These are phyloP conservation scores for Ustilago shanxiensis DNA, from an alignment of 1,284 basidiomycete genomes.

Conservation along the genomic window DNA sequence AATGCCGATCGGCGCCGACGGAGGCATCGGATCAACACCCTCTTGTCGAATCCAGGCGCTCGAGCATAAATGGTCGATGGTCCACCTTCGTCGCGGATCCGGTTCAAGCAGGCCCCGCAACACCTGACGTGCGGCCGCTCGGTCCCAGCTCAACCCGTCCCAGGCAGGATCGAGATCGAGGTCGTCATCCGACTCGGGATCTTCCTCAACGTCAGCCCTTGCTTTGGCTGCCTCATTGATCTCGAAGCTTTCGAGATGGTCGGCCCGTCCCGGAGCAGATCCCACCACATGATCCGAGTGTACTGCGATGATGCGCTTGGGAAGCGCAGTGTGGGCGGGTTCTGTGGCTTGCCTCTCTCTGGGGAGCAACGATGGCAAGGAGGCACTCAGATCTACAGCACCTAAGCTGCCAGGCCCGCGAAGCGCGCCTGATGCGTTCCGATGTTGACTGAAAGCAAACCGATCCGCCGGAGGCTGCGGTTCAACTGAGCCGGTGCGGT, in stretches of 20 bases:
- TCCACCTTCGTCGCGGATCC: slow-evolving; percentile 63
- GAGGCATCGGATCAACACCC: background rate
- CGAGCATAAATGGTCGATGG: slow-evolving; percentile 41
- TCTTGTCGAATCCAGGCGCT: slow-evolving; percentile 47
- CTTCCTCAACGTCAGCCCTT: slow-evolving; percentile 48
- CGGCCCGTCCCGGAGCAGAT: slow-evolving; percentile 50
- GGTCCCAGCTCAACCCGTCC: slow-evolving; percentile 58
- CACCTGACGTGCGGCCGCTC: slow-evolving; percentile 54
- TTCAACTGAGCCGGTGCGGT: slow-evolving; percentile 23
- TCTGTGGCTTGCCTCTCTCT: slow-evolving; percentile 34
- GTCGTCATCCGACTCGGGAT: slow-evolving; percentile 60
- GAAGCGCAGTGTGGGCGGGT: slow-evolving; percentile 10
- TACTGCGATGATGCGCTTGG: slow-evolving; percentile 15
- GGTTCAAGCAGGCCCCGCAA: slow-evolving; percentile 57
- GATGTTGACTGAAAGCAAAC: slow-evolving; percentile 36
- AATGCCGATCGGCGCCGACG: slow-evolving; percentile 1
- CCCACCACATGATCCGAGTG: slow-evolving; percentile 50
- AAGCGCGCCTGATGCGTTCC: slow-evolving; percentile 16
- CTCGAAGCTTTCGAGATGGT: slow-evolving; percentile 43
- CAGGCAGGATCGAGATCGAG: slow-evolving; percentile 44
- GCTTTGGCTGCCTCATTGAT: slow-evolving; percentile 54
- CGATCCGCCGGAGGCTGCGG: slow-evolving; percentile 23
- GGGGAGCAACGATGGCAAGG: slow-evolving; percentile 42
- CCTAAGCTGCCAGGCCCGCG: slow-evolving; percentile 15
- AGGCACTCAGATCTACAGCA: slow-evolving; percentile 50